These are phyloP conservation scores for Leishmania gerbilli DNA, from an alignment of 208 protist genomes.

Conservation along the genomic window DNA sequence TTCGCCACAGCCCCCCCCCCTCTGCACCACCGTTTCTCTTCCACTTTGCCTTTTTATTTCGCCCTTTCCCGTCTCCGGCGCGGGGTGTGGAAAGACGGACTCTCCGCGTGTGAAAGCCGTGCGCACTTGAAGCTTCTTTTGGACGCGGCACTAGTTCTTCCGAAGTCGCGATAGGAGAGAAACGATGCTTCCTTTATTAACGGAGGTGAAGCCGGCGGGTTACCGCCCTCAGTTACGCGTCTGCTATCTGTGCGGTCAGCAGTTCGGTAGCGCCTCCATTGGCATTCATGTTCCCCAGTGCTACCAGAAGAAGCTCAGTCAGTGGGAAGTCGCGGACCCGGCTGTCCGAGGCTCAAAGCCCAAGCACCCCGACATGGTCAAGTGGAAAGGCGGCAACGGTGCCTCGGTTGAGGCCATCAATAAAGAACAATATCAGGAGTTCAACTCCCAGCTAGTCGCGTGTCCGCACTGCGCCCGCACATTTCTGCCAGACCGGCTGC, in stretches of 20 bases:
- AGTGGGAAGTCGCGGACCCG: conserved; percentile 75
- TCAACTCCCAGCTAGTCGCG: conserved; percentile 74
- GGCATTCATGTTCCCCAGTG: conserved; percentile 93
- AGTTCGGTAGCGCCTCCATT: conserved; percentile 90
- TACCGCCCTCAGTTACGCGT: conserved; percentile 62
- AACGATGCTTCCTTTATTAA: conserved; percentile 2
- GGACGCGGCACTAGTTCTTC: background rate
- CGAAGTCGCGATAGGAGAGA: no score
- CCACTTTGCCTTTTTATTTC: background rate
- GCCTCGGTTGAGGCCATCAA: conserved; percentile 54
- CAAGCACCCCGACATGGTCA: conserved; percentile 74
- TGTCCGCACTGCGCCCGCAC: conserved; percentile 87
- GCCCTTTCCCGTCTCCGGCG: background rate
- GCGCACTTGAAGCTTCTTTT: background rate
- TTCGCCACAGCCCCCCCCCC: background rate
- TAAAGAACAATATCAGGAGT: conserved; percentile 80
- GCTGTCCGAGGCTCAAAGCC: conserved; percentile 69
- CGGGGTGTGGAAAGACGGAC: no score
- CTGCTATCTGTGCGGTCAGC: conserved; percentile 90
- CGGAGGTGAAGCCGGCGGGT: background rate
- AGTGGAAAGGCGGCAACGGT: conserved; percentile 57
- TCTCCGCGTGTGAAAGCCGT: background rate
- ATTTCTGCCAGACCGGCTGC: conserved; percentile 92
- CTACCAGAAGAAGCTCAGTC: conserved; percentile 80
- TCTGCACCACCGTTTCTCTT: background rate